These are phyloP conservation scores for Tylopilus sp. DNA, from an alignment of 768 basidiomycete genomes.

Conservation along the genomic window DNA sequence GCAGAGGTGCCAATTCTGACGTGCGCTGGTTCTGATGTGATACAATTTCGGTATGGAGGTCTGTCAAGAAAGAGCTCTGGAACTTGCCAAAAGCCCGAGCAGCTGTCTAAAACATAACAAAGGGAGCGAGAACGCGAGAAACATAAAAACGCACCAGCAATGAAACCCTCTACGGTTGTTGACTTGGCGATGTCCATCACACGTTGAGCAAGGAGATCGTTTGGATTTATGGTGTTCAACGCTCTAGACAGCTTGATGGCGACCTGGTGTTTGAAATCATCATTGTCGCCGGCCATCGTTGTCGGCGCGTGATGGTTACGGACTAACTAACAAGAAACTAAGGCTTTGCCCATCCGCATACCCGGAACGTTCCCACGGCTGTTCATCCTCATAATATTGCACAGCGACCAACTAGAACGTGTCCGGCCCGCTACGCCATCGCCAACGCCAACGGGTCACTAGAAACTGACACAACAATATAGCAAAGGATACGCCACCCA, in stretches of 20 bases:
- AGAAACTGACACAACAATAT: too few species aligned
- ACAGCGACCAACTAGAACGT: too few species aligned
- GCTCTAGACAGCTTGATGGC: not conserved
- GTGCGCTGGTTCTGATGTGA: constrained; percentile 60
- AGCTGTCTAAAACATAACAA: constrained; percentile 33
- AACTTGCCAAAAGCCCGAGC: constrained; percentile 83
- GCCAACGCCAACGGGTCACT: too few species aligned
- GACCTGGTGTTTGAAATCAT: not conserved
- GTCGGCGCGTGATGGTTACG: not conserved
- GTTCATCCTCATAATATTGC: too few species aligned
- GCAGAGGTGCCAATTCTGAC: constrained; percentile 43
- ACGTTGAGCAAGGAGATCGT: not conserved
- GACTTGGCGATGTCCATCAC: not conserved
- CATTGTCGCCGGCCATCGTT: not conserved
- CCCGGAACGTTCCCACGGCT: too few species aligned
- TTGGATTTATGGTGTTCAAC: not conserved
- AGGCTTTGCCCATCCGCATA: too few species aligned
- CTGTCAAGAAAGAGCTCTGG: constrained; percentile 69
- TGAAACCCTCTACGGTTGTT: not conserved
- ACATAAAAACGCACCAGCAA: not conserved
- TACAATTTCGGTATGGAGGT: constrained; percentile 76
- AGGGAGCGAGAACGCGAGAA: not conserved
- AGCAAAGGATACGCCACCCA: too few species aligned
- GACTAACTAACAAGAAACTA: too few species aligned
- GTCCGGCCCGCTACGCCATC: too few species aligned